These are phyloP conservation scores for Solanum acaule DNA, from an alignment of 257 asterid species.

Conservation along the genomic window DNA sequence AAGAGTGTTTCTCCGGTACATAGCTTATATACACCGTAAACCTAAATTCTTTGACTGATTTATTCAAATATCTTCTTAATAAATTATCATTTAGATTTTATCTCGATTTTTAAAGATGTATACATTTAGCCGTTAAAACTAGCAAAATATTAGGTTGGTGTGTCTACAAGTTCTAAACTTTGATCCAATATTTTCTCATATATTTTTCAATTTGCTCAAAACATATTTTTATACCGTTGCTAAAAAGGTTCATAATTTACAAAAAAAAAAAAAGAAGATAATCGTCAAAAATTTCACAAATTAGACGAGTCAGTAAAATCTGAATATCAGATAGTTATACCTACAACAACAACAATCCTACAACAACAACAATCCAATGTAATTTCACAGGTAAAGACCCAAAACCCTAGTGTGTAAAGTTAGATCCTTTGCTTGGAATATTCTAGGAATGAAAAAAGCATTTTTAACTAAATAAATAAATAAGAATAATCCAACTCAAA, in stretches of 20 bases:
- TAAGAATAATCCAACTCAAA: background rate
- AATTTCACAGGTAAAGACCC: background rate
- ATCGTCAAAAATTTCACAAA: background rate
- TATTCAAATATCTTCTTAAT: background rate
- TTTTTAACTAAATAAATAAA: background rate
- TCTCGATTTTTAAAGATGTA: background rate
- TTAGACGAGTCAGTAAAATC: background rate
- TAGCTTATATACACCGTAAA: too few relatives aligned
- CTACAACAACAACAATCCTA: accelerated
- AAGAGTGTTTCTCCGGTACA: background rate
- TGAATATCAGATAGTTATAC: background rate
- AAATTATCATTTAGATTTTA: background rate
- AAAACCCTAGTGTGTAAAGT: background rate
- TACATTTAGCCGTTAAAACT: accelerated
- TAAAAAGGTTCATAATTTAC: background rate
- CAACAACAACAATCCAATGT: too few relatives aligned
- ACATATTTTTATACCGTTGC: background rate
- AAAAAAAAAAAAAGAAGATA: background rate
- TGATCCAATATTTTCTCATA: background rate
- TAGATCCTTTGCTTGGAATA: background rate
- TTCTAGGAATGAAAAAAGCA: background rate
- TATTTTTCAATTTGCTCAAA: background rate
- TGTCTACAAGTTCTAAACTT: background rate
- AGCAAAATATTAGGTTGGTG: background rate
- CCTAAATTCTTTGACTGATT: background rate